Evolutionary conservation across 176 grass and related monocot genomes (phyloP).

Genomic region (Oropetium thomaeum): DNA sequence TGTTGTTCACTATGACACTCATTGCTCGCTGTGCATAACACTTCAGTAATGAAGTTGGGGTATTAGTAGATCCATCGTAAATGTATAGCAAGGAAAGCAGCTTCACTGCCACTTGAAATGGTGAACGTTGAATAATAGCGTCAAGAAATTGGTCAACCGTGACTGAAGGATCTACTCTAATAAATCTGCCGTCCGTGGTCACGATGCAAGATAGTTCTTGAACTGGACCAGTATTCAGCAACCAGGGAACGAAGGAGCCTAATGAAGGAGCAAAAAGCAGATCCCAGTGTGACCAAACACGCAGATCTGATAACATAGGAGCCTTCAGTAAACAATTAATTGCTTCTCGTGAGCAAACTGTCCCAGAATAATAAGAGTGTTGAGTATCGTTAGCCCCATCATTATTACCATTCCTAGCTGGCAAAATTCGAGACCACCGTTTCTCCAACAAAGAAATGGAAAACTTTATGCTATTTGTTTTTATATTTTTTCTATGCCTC

Average conservation of each 20-base stretch:
- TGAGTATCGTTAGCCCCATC: conserved; percentile 22
- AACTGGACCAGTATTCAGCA: conserved; percentile 54
- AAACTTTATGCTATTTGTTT: conserved; percentile 54
- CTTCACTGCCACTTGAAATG: conserved; percentile 68
- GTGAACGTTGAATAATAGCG: conserved; percentile 68
- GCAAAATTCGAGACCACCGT: conserved; percentile 45
- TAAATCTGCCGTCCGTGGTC: conserved; percentile 71
- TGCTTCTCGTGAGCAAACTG: conserved; percentile 58
- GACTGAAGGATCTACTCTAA: conserved; percentile 69
- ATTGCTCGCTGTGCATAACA: conserved; percentile 75
- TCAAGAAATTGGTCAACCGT: conserved; percentile 84
- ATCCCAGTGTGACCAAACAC: conserved; percentile 90
- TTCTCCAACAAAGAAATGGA: conserved; percentile 78
- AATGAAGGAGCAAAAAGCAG: conserved; percentile 72
- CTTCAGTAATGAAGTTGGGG: conserved; percentile 78
- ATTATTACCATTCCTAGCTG: conserved; percentile 18
- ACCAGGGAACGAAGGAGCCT: conserved; percentile 80
- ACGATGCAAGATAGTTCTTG: conserved; percentile 73
- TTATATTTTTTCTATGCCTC: conserved; percentile 43
- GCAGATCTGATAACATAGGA: conserved; percentile 94
- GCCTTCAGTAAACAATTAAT: conserved; percentile 69
- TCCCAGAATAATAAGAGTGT: conserved; percentile 45
- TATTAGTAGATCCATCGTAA: conserved; percentile 67
- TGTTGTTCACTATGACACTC: conserved; percentile 56
- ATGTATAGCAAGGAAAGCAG: conserved; percentile 81